Conservation (phyloP, 2,329 filamentous ascomycete genomes). For the Scedosporium apiospermum region DNA sequence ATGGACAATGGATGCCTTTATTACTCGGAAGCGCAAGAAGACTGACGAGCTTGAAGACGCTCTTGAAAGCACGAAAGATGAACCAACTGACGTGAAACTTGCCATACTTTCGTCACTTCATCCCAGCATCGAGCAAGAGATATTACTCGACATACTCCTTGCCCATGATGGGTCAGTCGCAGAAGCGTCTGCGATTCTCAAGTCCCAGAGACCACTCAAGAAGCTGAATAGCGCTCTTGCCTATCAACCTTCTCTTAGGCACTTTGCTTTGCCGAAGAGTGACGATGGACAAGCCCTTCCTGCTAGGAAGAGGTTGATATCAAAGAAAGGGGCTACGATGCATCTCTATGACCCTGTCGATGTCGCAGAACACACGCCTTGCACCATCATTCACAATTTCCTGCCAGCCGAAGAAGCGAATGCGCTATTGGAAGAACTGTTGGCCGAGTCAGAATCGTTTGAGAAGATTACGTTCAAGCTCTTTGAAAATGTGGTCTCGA, state of each 20-base stretch:
- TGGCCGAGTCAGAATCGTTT: conserved; percentile 64
- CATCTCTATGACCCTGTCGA: conserved; percentile 76
- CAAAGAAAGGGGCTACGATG: conserved; percentile 72
- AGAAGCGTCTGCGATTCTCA: conserved; percentile 49
- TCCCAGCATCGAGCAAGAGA: conserved; percentile 51
- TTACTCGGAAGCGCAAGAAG: conserved; percentile 43
- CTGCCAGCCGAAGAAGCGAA: conserved; percentile 64
- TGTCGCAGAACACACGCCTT: conserved; percentile 75
- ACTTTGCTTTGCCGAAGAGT: conserved; percentile 27
- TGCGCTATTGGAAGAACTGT: conserved; percentile 62
- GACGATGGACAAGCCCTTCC: conserved; percentile 10
- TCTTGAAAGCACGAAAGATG: conserved; percentile 41
- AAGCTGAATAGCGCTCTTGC: conserved; percentile 30
- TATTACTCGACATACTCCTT: conserved; percentile 69
- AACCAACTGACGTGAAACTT: conserved; percentile 84
- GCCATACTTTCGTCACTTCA: conserved; percentile 74
- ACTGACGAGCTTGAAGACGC: conserved; percentile 17
- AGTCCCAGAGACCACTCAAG: conserved; percentile 17
- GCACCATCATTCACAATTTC: conserved; percentile 88
- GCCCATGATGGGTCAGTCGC: conserved; percentile 69
- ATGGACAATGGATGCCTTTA: conserved; percentile 45
- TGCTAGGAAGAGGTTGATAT: conserved; percentile 43
- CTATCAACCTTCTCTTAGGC: conserved; percentile 54
- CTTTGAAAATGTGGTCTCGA: conserved; percentile 79
- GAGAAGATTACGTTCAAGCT: conserved; percentile 68